These are phyloP conservation scores for Dactylellina haptotyla DNA, from an alignment of 2,329 filamentous ascomycete genomes.

Conservation along the genomic window DNA sequence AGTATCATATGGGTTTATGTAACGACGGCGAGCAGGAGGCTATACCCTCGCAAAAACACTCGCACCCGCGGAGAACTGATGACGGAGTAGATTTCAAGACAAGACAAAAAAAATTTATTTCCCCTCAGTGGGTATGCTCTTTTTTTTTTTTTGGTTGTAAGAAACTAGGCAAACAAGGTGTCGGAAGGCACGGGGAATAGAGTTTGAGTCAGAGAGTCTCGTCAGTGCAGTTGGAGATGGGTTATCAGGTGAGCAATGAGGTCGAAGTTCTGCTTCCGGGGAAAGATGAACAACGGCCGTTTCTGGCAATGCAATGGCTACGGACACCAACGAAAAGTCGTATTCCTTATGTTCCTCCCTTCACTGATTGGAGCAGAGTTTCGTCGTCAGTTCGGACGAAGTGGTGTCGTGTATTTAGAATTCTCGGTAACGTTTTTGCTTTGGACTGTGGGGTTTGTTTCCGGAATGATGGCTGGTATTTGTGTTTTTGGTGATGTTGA, in stretches of 20 bases:
- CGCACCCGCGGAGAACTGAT: conserved; percentile 6
- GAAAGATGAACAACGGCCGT: conserved; percentile 26
- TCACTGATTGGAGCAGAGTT: no score
- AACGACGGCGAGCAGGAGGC: conserved; percentile 1
- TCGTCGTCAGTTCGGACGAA: no score
- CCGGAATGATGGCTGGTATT: conserved; percentile 14
- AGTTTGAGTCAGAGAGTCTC: conserved; percentile 35
- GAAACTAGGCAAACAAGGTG: not conserved
- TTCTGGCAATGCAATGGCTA: conserved; percentile 49
- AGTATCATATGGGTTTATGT: conserved; percentile 30
- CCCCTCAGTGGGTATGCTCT: not conserved
- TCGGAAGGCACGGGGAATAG: conserved; percentile 11
- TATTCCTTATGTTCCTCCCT: not conserved
- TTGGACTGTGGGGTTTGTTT: no score
- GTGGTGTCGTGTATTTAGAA: not conserved
- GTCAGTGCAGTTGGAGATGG: conserved; percentile 1
- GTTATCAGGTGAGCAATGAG: conserved; percentile 8
- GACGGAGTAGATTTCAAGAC: not conserved
- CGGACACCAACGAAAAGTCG: no score
- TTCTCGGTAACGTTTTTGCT: conserved; percentile 18
- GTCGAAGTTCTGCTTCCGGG: conserved; percentile 14
- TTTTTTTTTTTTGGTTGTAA: not conserved
- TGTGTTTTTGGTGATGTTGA: conserved; percentile 38
- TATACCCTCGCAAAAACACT: conserved; percentile 39
- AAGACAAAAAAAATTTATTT: conserved; percentile 1